Conservation (phyloP, 495 filamentous ascomycete species). For the Astrothelium subdiscretum region DNA sequence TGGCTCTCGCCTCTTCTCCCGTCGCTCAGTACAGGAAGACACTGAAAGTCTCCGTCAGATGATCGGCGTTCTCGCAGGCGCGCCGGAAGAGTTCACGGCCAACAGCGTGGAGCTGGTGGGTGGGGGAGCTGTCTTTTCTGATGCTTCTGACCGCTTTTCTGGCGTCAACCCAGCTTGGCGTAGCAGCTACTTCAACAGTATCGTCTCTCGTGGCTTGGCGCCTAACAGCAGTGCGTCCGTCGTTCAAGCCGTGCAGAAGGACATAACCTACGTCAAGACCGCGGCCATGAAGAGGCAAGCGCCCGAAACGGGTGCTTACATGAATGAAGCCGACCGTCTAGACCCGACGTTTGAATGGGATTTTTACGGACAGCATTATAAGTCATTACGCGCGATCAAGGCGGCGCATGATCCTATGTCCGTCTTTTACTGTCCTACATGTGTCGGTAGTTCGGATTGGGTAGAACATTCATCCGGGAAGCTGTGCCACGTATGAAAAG, state of each 20-base stretch:
- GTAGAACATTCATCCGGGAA: background rate
- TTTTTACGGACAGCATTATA: slow-evolving; percentile 26
- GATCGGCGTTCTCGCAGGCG: slow-evolving; percentile 24
- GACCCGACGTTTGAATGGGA: slow-evolving; percentile 18
- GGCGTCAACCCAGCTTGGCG: slow-evolving; percentile 37
- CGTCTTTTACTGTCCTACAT: slow-evolving; percentile 40
- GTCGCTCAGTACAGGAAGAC: slow-evolving; percentile 21
- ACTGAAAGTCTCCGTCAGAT: slow-evolving; percentile 17
- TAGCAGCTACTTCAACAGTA: slow-evolving; percentile 28
- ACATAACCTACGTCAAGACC: slow-evolving; percentile 42
- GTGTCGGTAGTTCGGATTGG: slow-evolving; percentile 32
- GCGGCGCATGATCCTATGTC: slow-evolving; percentile 38
- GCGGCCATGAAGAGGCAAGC: slow-evolving; percentile 23
- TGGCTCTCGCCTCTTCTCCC: slow-evolving; percentile 31
- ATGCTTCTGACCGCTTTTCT: slow-evolving; percentile 21
- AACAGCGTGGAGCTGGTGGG: slow-evolving; percentile 28
- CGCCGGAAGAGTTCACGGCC: slow-evolving; percentile 19
- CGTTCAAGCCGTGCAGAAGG: slow-evolving; percentile 31
- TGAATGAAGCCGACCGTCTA: slow-evolving; percentile 19
- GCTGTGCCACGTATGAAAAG: background rate
- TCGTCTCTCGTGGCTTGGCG: slow-evolving; percentile 30
- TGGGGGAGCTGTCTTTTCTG: slow-evolving; percentile 28
- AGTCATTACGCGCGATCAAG: slow-evolving; percentile 35
- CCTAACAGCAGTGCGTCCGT: slow-evolving; percentile 28
- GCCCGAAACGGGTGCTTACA: slow-evolving; percentile 15